phyloP scores from a whole-genome alignment of 352 stramenopile genomes.

The Phytopythium ostracodes region DNA sequence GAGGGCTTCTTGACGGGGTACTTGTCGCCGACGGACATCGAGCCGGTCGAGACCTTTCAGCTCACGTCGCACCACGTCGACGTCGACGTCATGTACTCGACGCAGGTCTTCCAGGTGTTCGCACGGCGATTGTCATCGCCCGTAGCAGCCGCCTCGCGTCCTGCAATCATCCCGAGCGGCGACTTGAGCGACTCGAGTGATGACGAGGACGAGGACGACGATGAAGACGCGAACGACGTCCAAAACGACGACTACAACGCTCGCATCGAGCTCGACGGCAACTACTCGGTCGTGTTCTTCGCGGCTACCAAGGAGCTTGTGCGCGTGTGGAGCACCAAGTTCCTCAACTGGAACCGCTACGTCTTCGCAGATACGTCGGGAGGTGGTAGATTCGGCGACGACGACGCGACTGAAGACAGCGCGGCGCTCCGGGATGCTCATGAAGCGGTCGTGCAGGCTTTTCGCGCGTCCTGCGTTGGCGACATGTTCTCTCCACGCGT shows the following conservation, averaged over 20 bases:
- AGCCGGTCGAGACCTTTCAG: conserved; percentile 50
- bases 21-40: conserved; percentile 25
- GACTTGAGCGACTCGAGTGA: conserved; percentile 22
- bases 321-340: conserved; percentile 42
- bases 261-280: conserved; percentile 7
- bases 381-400: conserved; percentile 1
- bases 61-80: conserved; percentile 55
- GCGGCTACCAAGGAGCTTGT: conserved; percentile 43
- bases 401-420: conserved; percentile 7
- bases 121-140: conserved; percentile 11
- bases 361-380: conserved; percentile 27
- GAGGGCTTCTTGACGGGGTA: conserved; percentile 62
- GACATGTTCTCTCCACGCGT: conserved; percentile 21
- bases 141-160: neutral
- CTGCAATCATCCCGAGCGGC: conserved; percentile 16
- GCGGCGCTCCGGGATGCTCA: conserved; percentile 17
- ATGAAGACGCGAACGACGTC: neutral
- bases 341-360: conserved; percentile 73
- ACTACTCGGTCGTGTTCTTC: conserved; percentile 44
- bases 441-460: conserved; percentile 27
- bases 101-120: conserved; percentile 62
- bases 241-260: neutral
- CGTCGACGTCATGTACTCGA: conserved; percentile 59
- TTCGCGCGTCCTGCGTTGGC: conserved; percentile 22
- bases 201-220: conserved; percentile 19